Conservation (phyloP, 345 rosid species). For the Citrus sinensis region DVS_A1.0 CM039164.1:27862501-27863000, state of each 20-base stretch:
- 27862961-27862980: conserved; percentile 66
- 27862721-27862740: neutral
- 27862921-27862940: conserved; percentile 70
- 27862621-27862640: conserved; percentile 1
- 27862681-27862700: neutral
- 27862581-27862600: neutral
- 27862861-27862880: neutral
- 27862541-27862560: neutral
- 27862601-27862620: neutral
- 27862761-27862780: neutral
- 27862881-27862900: conserved; percentile 53
- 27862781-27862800: neutral
- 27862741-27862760: neutral
- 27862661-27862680: neutral
- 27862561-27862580: neutral
- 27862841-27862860: neutral
- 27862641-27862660: conserved; percentile 4
- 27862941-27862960: conserved; percentile 90
- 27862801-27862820: neutral
- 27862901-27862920: conserved; percentile 70
- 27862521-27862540: neutral
- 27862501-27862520: neutral
- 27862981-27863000: conserved; percentile 17
- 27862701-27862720: neutral
- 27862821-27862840: neutral